Base-by-base conservation (phyloP, 805 yeast species). In the Yarrowia deformans region DNA sequence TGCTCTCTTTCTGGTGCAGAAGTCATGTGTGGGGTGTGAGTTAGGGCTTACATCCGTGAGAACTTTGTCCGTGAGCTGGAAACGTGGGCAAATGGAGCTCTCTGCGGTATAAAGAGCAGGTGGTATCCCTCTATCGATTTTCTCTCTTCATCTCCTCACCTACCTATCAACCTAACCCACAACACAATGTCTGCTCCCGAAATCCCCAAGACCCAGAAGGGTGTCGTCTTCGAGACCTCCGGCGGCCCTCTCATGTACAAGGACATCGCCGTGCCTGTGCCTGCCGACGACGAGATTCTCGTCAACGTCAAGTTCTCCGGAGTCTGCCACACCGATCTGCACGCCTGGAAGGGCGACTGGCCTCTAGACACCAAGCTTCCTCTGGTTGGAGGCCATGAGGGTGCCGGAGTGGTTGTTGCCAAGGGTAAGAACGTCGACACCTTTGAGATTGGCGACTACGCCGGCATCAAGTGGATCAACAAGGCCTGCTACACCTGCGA, bases 341-440 rank as follows among this genome's bases (percentile, higher is more conserved):
- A 92, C 83, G 97, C 96, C 69, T 90, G 95, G 93, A 87, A 90
- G 78, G 97, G 97, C 76, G 97, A 92, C 82, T 91, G 97, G 96
- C 95, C 96, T 66, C 82, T 89, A 79, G 85, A 81, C 72, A 85
- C 89, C 73, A 88, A 88, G 77, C 82, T 88, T 71, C 94, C 95
- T 32, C 81, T 90, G 74, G 93, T 90, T 63, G 95, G 95, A 72
- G 96, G 96, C 74, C 96, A 90, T 81, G 96, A 90, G 81, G 96
- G 95, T 81, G 93, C 94, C 37, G 96, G 96, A 78, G 85, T 85
- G 66, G 95, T 90, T 73, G 95, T 90, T 70, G 93, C 88, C 71
- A 83, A 84, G 76, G 96, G 96, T 73, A 81, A 82, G 58, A 83
- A 84, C 74, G 96, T 91, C 70, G 81, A 78, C 69, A 88, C 88